Evolutionary conservation across 2,329 filamentous ascomycete species (phyloP), one percentile per base, ranked within the genome.

Genomic region (Hypoxylon sp.): DNA sequence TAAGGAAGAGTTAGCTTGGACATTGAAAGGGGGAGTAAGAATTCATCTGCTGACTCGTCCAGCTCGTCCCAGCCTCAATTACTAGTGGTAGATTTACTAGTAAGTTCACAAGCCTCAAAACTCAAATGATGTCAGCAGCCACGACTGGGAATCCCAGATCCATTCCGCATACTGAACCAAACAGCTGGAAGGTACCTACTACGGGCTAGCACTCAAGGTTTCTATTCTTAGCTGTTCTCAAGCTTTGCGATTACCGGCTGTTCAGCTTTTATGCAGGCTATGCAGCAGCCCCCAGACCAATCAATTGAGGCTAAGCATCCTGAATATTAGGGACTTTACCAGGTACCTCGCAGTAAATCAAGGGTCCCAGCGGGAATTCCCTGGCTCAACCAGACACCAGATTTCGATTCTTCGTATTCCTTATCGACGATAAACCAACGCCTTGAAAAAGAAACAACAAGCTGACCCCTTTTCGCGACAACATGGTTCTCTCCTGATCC

Each of bases 201-300:
- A 38, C 11, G 46, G 41, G 28, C 17, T 36, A 52, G 30, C 45
- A 65, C 28, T 48, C 43, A 38, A 50, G 48, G 21, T 25, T 70
- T 66, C 68, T 71, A 71, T 71, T 71, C 63, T 71, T 71, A 67
- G 68, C 46, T 9, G 52, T 45, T 64, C 45, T 60, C 56, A 68
- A 63, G 60, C 53, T 66, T 66, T 65, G 51, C 34, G 55, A 60
- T 49, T 62, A 56, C 68, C 65, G 60, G 65, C 57, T 68, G 60
- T 70, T 69, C 66, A 69, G 63, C 68, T 71, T 59, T 41, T 23
- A 70, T 65, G 64, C 58, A 65, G 64, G 67, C 64, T 62, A 63
- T 63, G 58, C 67, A 63, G 51, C 21, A 43, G 53, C 13, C 21
- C 21, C 13, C 14, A 38, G 41, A 36, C 68, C 63, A 68, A 71